Base-by-base conservation (phyloP, 192 early-diverging fungal species). In the Powellomyces hirtus region DNA sequence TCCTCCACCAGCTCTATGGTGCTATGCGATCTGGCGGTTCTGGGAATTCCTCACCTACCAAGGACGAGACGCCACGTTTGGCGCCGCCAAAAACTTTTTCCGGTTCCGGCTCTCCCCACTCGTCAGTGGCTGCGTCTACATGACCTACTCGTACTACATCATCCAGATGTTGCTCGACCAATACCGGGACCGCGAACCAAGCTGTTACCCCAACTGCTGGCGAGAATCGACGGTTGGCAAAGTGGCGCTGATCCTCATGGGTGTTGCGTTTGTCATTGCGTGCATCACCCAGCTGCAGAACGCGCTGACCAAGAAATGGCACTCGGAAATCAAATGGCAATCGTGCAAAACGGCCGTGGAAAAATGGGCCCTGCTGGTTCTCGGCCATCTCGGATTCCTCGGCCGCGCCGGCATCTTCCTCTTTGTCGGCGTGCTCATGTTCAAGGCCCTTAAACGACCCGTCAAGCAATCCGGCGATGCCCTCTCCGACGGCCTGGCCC, bases 321-420 rank as follows among this genome's bases (percentile, higher is more conserved):
- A 77, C 42, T 63, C 38, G 1, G 68, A 71, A 35, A 62, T 71
- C 20, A 30, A 63, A 34, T 63, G 59, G 59, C n/a, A 26, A 0
- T 14, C 20, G 26, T 51, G 45, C 60, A 30, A 63, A 26, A 53
- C 59, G 11, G 52, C 49, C 36, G 38, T 33, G 18, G 77, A 69
- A 27, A 67, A 57, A 45, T 68, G 42, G 26, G 22, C 67, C 14
- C 34, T 82, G 29, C 62, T 71, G 38, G 38, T 46, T 1, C 45
- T 68, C 18, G 80, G 80, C 20, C 77, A 82, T 42, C 40, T 82
- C 27, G 80, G 80, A 10, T 82, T 74, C 52, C 36, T 79, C 1
- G 77, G 74, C 6, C 56, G 80, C 14, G 80, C 77, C 0, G 80
- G 80, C 27, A 72, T 82, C 4, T 82, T 82, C 58, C 57, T 82